Evolutionary conservation across 2,329 filamentous ascomycete species (phyloP), one percentile per base, ranked within the genome.

Genomic region (Grosmannia huntii): DNA sequence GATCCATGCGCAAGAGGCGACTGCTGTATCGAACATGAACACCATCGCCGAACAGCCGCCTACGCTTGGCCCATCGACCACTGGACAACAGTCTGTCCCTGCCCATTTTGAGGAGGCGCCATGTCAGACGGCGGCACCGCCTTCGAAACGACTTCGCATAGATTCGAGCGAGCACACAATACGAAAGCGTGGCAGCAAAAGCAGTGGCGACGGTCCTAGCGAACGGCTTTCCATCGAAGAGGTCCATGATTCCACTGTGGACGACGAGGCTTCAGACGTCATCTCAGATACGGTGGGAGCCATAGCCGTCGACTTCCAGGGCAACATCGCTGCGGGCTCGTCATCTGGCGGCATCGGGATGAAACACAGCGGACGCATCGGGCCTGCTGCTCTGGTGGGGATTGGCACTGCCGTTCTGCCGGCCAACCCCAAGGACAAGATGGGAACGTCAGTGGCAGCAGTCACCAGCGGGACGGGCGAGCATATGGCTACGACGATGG

Each of bases 271-370:
- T 48, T 53, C 50, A 61, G 80, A 87, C 66, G 78, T 72, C 28
- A 80, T 99, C 65, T 95, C 87, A 3, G 94, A 99, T 73, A 99
- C 94, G 14, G 90, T 99, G 60, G 94, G 95, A 51, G 94, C 91
- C 31, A 96, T 99, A 67, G 94, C 90, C 12, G 85, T 99, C 62
- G 94, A 99, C 67, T 80, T 81, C 55, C 82, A 80, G 64, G 94
- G 94, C 19, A 86, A 87, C 60, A 96, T 99, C 67, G 92, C 95
- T 5, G 94, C 92, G 4, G 94, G 87, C 19, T 96, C 94, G 1
- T 99, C 94, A 2, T 99, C 95, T 19, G 94, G 94, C 6, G 94
- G 94, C 1, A 99, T 99, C 68, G 92, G 94, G 31, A 96, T 99
- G 92, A 99, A 99, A 69, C 91, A 96, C 70, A 83, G 84, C 60